Base-by-base conservation (phyloP, 805 yeast genomes). In the Alloascoidea hylecoeti region DNA sequence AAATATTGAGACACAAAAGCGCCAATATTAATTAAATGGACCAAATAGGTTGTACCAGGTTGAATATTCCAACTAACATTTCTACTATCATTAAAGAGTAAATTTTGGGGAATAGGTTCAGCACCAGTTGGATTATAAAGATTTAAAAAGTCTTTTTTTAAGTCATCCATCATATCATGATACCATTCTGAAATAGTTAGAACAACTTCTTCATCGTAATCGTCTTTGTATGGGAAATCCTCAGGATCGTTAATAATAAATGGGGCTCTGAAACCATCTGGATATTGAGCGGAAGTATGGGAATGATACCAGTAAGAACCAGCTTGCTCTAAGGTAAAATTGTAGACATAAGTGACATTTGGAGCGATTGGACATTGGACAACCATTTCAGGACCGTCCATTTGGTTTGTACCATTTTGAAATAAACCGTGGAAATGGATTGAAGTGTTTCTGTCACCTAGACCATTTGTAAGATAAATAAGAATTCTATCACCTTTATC, bases 231-330 rank as follows among this genome's bases (percentile, higher is more conserved):
- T 16, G 83, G 80, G 50, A 70, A 75, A 40, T 68, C 69, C 14
- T 66, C 64, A 34, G 70, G 73, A 46, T 77, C 82, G 48, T 79
- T 78, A 49, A 92, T 78, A 46, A 92, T 68, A 46, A 89, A 71
- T 18, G 64, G 51, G 36, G 59, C 65, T 19, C 68, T 56, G 39
- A 63, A 52, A 55, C 98, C 98, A 55, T 92, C 97, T 57, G 92
- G 88, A 51, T 86, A 86, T 60, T 88, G 94, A 48, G 88, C 89
- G 16, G 68, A 58, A 27, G 88, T 75, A 62, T 92, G 98, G 18
- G 97, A 84, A 60, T 92, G 98, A 66, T 89, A 92, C 98, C 98
- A 92, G 68, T 67, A 92, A 15, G 95, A 71, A 51, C 98, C 98
- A 41, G 67, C 75, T 60, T 92, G 96, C 37, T 71, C 72, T 43